Base-by-base conservation (phyloP, 208 protist species). In the Trypanosoma mega region DNA sequence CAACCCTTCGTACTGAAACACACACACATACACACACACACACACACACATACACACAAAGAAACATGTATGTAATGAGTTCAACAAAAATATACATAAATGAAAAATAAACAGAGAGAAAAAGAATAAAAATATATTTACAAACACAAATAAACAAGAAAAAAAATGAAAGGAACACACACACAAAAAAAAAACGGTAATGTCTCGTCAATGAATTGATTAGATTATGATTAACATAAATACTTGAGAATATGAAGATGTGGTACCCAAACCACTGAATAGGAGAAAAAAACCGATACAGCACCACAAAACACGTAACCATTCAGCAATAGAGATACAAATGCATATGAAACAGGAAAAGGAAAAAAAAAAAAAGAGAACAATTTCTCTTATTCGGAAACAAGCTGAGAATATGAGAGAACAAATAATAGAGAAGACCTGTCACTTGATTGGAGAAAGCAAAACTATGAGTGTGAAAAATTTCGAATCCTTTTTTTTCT, bases 291-390 rank as follows among this genome's bases (percentile, higher is more conserved):
- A 27, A 20, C 26, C 37, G 18, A 9, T 24, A 33, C n/a, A 51
- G 21, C 27, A 21, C 8, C 37, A n/a, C n/a, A n/a, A n/a, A n/a
- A n/a, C n/a, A n/a, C n/a, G n/a, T n/a, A n/a, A n/a, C n/a, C n/a
- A n/a, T n/a, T n/a, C n/a, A n/a, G n/a, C n/a, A 20, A 26, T 47
- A 45, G 47, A 30, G 57, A 37, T 18, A 44, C 18, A 21, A 23
- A 60, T 12, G 36, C 11, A 60, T 14, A 57, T 9, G 55, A 29
- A 67, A 21, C 39, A 61, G 63, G n/a, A n/a, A 48, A 62, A 62
- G 24, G 12, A 54, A 49, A 60, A 58, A 64, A 63, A 63, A 62
- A 64, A 53, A 55, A 43, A 63, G 16, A 43, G 21, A 43, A 55
- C 11, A 20, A 31, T 36, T 34, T 49, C 20, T 37, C n/a, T 20